Evolutionary conservation across 371 early-diverging fungal species (phyloP).

Genomic region (Nosema muscidifuracis): DNA sequence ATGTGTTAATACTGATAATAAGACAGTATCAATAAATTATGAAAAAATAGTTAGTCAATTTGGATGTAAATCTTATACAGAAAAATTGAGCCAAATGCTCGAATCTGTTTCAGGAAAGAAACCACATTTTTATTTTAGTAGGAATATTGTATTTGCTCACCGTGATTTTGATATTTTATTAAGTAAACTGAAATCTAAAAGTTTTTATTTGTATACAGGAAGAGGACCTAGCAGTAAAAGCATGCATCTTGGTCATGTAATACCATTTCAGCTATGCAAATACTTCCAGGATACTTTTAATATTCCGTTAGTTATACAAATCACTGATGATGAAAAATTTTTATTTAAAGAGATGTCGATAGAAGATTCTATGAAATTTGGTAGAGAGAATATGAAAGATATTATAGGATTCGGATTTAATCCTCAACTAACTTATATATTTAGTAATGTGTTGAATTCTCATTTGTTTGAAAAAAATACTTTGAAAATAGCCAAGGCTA

Average conservation of each 20-base stretch:
- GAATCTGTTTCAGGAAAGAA: slow-evolving; percentile 73
- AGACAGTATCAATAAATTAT: slow-evolving; percentile 82
- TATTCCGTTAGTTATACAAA: slow-evolving; percentile 87
- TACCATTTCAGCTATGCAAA: slow-evolving; percentile 95
- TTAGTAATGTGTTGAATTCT: slow-evolving; percentile 80
- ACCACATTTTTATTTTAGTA: slow-evolving; percentile 76
- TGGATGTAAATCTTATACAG: slow-evolving; percentile 67
- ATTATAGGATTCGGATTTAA: slow-evolving; percentile 95
- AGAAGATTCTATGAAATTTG: slow-evolving; percentile 73
- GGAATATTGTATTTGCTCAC: slow-evolving; percentile 94
- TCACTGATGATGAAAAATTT: slow-evolving; percentile 99
- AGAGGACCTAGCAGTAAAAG: slow-evolving; percentile 87
- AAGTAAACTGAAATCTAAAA: slow-evolving; percentile 73
- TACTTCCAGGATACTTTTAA: slow-evolving; percentile 90
- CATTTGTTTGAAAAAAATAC: slow-evolving; percentile 66
- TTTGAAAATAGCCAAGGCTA: slow-evolving; percentile 50
- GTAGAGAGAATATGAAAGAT: slow-evolving; percentile 81
- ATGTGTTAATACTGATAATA: slow-evolving; percentile 73
- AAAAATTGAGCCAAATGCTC: slow-evolving; percentile 70
- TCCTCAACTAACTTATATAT: slow-evolving; percentile 93
- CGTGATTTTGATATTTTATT: slow-evolving; percentile 80
- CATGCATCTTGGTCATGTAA: slow-evolving; percentile 97
- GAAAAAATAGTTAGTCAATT: slow-evolving; percentile 81
- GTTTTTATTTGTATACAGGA: slow-evolving; percentile 98
- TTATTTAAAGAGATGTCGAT: slow-evolving; percentile 78